phyloP scores from a whole-genome alignment of 106 monocot species.

The Dioscorea zingiberensis region DNA sequence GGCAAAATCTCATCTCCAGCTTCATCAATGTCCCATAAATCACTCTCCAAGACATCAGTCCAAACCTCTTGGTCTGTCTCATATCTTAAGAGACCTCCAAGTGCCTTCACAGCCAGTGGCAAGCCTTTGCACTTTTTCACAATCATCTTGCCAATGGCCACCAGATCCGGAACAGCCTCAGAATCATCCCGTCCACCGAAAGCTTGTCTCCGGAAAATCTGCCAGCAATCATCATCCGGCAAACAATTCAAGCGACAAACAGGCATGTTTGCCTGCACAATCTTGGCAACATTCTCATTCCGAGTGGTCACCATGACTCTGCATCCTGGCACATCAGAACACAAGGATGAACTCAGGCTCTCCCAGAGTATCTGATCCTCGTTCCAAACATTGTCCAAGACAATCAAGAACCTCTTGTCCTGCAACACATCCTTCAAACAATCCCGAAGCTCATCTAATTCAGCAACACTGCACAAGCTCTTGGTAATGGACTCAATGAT shows the following conservation, averaged over 20 bases:
- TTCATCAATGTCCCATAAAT: conserved; percentile 5
- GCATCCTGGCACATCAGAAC: not conserved
- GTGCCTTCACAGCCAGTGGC: conserved; percentile 16
- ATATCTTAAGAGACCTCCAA: conserved; percentile 1
- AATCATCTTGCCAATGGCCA: conserved; percentile 7
- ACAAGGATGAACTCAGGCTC: not conserved
- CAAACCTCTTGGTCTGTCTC: not conserved
- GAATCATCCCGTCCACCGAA: not conserved
- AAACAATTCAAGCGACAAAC: not conserved
- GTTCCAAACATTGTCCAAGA: conserved; percentile 27
- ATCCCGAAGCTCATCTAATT: not conserved
- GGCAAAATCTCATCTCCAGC: not conserved
- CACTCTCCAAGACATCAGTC: conserved; percentile 9
- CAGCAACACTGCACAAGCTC: not conserved
- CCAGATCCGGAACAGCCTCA: not conserved
- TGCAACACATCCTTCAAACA: not conserved
- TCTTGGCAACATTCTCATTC: conserved; percentile 2
- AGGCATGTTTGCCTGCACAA: not conserved
- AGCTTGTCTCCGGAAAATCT: conserved; percentile 3
- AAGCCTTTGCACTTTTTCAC: conserved; percentile 8
- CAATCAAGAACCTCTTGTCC: conserved; percentile 16
- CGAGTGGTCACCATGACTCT: conserved; percentile 17
- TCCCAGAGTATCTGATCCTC: conserved; percentile 6
- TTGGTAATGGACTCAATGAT: not conserved
- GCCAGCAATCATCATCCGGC: conserved; percentile 4